Conservation (phyloP, 2,329 filamentous ascomycete species). For the Chlorencoelia australis region DNA sequence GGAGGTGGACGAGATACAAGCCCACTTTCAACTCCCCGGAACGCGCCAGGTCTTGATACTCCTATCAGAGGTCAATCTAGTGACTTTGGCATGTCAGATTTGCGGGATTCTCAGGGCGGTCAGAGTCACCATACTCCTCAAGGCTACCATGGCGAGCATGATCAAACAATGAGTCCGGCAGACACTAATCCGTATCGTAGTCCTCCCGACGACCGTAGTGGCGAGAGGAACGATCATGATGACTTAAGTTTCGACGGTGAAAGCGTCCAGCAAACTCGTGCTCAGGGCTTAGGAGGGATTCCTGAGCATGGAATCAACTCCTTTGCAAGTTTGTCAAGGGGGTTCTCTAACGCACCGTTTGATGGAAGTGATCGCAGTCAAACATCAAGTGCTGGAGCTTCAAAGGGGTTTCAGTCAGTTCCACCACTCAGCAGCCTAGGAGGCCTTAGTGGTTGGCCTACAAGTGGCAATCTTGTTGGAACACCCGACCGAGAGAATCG, state of each 20-base stretch:
- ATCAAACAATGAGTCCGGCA: constrained; percentile 77
- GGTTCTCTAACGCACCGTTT: constrained; percentile 33
- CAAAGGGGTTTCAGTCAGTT: constrained; percentile 57
- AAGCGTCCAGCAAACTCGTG: constrained; percentile 34
- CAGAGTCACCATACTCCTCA: constrained; percentile 32
- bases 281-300: constrained; percentile 42
- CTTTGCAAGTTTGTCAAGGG: constrained; percentile 46
- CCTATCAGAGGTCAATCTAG: constrained; percentile 33
- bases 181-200: constrained; percentile 96
- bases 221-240: constrained; percentile 45
- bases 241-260: constrained; percentile 30
- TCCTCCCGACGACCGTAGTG: constrained; percentile 47
- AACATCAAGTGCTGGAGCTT: constrained; percentile 74
- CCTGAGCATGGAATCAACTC: constrained; percentile 38
- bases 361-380: constrained; percentile 84
- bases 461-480: constrained; percentile 50
- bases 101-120: constrained; percentile 40
- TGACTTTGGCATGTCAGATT: constrained; percentile 54
- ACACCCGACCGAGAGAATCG: constrained; percentile 56
- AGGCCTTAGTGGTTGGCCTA: constrained; percentile 34
- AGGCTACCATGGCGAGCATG: constrained; percentile 33
- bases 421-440: constrained; percentile 41
- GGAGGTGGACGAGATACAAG: constrained; percentile 66
- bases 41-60: constrained; percentile 34
- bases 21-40: constrained; percentile 35